These are phyloP conservation scores for Acanthamoeba castellanii DNA, from an alignment of 208 protist species.

Conservation along the genomic window DNA sequence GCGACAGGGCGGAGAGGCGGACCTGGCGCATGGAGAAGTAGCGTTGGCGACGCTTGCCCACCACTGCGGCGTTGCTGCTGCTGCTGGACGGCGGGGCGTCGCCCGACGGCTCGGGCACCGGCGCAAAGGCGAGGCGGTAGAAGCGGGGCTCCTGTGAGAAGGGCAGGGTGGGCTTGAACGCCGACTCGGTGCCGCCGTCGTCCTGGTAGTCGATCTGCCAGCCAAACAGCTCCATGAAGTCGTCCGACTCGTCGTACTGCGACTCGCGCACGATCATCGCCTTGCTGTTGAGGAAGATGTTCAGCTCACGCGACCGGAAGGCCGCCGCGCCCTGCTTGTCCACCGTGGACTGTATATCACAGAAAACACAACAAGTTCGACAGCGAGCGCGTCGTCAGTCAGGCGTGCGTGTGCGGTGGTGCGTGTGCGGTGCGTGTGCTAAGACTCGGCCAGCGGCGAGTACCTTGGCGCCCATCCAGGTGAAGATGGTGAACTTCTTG, in stretches of 20 bases:
- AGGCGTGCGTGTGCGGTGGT: background rate
- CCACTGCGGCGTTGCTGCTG: too few species aligned
- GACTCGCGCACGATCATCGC: background rate
- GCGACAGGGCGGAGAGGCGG: background rate
- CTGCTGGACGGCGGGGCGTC: background rate
- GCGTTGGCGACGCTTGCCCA: background rate
- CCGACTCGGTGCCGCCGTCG: background rate
- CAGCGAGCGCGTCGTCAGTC: background rate
- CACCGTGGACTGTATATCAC: background rate
- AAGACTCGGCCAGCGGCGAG: background rate
- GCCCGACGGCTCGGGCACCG: background rate
- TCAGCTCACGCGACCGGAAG: background rate
- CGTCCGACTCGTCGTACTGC: background rate
- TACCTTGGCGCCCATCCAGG: background rate
- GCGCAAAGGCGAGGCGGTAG: background rate
- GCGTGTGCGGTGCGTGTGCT: background rate
- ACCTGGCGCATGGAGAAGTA: background rate
- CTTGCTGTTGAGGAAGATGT: slow-evolving; percentile 45
- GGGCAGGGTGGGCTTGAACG: slow-evolving; percentile 18
- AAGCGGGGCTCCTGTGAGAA: slow-evolving; percentile 5
- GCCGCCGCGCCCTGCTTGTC: background rate
- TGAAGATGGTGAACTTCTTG: slow-evolving; percentile 54
- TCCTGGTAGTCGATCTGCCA: background rate
- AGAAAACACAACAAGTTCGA: background rate
- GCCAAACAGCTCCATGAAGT: background rate